A percentile compares a stretch with the other conserved stretches of the same genome.
Evolutionary conservation across 2,329 filamentous ascomycete genomes (phyloP).

Genomic region (Diaporthe sp.): DNA sequence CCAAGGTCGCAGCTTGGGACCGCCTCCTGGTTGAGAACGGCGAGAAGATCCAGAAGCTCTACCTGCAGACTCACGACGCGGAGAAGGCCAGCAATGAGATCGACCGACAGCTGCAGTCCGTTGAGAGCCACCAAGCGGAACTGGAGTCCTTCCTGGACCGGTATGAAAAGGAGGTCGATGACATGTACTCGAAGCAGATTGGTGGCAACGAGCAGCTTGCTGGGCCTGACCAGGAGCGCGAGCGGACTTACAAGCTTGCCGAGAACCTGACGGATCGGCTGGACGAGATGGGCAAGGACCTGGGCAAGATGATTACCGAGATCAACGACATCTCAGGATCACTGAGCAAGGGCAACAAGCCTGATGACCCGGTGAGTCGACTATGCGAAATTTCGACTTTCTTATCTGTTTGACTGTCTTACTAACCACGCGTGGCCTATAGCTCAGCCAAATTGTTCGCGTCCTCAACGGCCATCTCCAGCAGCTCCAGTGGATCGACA

Average conservation of each 20-base stretch:
- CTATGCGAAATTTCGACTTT: background rate
- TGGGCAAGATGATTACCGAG: constrained; percentile 97
- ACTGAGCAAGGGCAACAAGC: constrained; percentile 89
- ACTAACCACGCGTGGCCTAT: constrained; percentile 43
- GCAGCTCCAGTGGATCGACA: constrained; percentile 94
- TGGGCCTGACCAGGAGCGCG: constrained; percentile 94
- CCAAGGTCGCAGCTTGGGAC: constrained; percentile 91
- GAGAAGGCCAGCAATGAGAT: constrained; percentile 94
- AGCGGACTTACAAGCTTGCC: constrained; percentile 95
- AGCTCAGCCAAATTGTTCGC: constrained; percentile 95
- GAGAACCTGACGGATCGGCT: constrained; percentile 93
- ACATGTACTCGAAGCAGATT: constrained; percentile 85
- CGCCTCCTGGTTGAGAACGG: constrained; percentile 92
- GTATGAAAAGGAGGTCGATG: constrained; percentile 92
- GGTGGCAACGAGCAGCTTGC: constrained; percentile 82
- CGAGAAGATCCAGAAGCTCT: constrained; percentile 94
- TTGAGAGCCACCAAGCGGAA: constrained; percentile 95
- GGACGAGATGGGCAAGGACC: constrained; percentile 92
- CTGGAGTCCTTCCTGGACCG: constrained; percentile 88
- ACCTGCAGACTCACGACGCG: constrained; percentile 91
- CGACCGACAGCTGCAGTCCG: constrained; percentile 88
- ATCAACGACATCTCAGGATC: constrained; percentile 94
- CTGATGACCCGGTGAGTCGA: constrained; percentile 84
- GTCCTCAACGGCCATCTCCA: constrained; percentile 94
- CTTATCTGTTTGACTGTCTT: constrained; percentile 40